phyloP scores from a whole-genome alignment of 352 stramenopile species.

The Pythium phragmitis region DNA sequence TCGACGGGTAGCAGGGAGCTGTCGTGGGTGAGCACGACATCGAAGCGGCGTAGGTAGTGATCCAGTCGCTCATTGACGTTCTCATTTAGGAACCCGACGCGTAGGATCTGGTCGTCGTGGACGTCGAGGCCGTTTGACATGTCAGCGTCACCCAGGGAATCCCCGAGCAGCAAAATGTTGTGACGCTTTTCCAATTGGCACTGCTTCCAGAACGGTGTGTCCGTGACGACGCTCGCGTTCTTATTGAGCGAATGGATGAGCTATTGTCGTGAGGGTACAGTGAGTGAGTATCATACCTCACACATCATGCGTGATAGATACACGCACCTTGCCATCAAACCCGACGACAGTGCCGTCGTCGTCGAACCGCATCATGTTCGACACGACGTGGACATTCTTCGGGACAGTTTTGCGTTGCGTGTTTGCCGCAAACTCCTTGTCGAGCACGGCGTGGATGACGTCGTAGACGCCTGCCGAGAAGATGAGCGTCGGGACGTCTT shows the following conservation, averaged over 20 bases:
- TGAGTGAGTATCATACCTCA: too few species aligned
- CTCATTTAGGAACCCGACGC: conserved; percentile 73
- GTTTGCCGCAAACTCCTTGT: conserved; percentile 53
- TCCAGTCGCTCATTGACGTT: conserved; percentile 53
- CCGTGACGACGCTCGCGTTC: conserved; percentile 59
- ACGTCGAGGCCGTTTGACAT: conserved; percentile 66
- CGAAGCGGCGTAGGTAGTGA: conserved; percentile 54
- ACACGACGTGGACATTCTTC: conserved; percentile 75
- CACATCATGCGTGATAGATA: background rate
- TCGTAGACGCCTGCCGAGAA: conserved; percentile 74
- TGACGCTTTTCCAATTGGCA: conserved; percentile 64
- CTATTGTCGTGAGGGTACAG: conserved; percentile 1
- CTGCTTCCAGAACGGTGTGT: conserved; percentile 72
- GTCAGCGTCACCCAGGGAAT: conserved; percentile 65
- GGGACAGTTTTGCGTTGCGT: conserved; percentile 29
- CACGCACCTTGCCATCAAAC: conserved; percentile 52
- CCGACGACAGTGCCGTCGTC: conserved; percentile 36
- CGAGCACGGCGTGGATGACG: conserved; percentile 68
- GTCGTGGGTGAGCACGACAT: conserved; percentile 83
- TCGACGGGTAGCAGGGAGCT: conserved; percentile 58
- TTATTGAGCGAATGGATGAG: conserved; percentile 85
- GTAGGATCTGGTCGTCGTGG: conserved; percentile 61
- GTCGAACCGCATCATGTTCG: conserved; percentile 83
- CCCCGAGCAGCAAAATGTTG: conserved; percentile 76
- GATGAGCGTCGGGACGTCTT: conserved; percentile 71